phyloP scores from a whole-genome alignment of 2,329 filamentous ascomycete genomes.

The Zopfia rhizophila region DNA sequence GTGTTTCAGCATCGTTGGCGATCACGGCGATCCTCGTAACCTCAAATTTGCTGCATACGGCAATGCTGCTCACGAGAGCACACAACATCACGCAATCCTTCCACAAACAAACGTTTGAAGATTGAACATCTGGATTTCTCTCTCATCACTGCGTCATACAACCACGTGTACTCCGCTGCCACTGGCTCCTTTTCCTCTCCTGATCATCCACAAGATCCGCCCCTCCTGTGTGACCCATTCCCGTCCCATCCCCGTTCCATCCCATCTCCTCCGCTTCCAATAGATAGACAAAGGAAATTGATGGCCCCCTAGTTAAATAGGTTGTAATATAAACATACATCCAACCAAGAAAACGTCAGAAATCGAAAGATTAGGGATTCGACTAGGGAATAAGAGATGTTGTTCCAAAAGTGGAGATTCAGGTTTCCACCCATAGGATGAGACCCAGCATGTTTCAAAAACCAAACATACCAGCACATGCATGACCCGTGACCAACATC shows the following conservation, averaged over 20 bases:
- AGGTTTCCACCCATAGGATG: conserved; percentile 14
- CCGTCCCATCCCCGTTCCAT: too few relatives aligned
- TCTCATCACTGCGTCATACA: neutral
- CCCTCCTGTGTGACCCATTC: too few relatives aligned
- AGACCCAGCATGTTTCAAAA: conserved; percentile 24
- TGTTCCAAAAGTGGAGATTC: conserved; percentile 9
- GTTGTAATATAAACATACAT: conserved; percentile 11
- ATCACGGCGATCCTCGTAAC: too few relatives aligned
- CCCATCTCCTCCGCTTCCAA: neutral
- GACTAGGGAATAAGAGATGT: conserved; percentile 11
- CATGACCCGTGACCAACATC: conserved; percentile 21
- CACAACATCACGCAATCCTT: too few relatives aligned
- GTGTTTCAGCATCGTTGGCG: too few relatives aligned
- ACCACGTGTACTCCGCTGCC: neutral
- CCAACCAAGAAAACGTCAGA: conserved; percentile 16
- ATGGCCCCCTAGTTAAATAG: conserved; percentile 20
- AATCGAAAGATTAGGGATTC: conserved; percentile 15
- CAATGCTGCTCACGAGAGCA: too few relatives aligned
- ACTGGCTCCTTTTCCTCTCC: neutral
- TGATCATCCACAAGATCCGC: conserved; percentile 3
- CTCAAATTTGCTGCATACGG: too few relatives aligned
- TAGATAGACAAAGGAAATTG: conserved; percentile 12
- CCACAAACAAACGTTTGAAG: too few relatives aligned
- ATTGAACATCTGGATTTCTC: conserved; percentile 20
- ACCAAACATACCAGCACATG: conserved; percentile 15